Evolutionary conservation across 1,284 basidiomycete species (phyloP).

Genomic region (Cystobasidium sp.): DNA sequence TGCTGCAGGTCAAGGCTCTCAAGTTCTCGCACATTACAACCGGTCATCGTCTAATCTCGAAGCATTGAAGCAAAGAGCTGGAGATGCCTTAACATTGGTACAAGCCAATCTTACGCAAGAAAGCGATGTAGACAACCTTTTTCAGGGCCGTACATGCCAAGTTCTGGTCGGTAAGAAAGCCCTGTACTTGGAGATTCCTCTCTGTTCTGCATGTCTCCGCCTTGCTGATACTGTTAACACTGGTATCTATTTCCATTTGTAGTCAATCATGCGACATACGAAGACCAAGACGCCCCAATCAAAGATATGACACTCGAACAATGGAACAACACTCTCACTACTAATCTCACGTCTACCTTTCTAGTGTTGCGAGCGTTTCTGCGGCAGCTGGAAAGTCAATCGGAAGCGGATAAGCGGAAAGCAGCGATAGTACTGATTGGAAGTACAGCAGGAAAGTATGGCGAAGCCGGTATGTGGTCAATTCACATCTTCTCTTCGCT

Average conservation of each 20-base stretch:
- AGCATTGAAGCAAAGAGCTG: slow-evolving; percentile 56
- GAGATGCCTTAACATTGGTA: slow-evolving; percentile 57
- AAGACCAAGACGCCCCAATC: slow-evolving; percentile 61
- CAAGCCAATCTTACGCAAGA: slow-evolving; percentile 69
- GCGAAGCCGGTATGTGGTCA: slow-evolving; percentile 70
- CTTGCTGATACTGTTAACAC: not conserved
- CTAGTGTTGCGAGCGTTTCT: slow-evolving; percentile 69
- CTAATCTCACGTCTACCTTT: slow-evolving; percentile 66
- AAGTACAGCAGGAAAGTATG: slow-evolving; percentile 73
- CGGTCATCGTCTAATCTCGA: slow-evolving; percentile 62
- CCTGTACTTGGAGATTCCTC: not conserved
- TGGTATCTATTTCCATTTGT: slow-evolving; percentile 58
- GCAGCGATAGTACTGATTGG: slow-evolving; percentile 70
- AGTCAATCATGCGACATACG: slow-evolving; percentile 69
- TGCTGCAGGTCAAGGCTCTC: slow-evolving; percentile 67
- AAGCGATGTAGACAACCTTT: slow-evolving; percentile 62
- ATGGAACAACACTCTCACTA: slow-evolving; percentile 68
- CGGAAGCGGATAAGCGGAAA: slow-evolving; percentile 61
- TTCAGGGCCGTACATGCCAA: slow-evolving; percentile 44
- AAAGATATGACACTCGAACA: slow-evolving; percentile 67
- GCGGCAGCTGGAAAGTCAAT: slow-evolving; percentile 60
- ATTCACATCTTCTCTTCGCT: slow-evolving; percentile 60
- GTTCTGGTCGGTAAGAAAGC: slow-evolving; percentile 22
- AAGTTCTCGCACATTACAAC: slow-evolving; percentile 74
- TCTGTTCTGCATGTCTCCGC: not conserved